Evolutionary conservation across 768 basidiomycete genomes (phyloP), one percentile per base, ranked within the genome.

Genomic region (Macrolepiota fuliginosa): DNA sequence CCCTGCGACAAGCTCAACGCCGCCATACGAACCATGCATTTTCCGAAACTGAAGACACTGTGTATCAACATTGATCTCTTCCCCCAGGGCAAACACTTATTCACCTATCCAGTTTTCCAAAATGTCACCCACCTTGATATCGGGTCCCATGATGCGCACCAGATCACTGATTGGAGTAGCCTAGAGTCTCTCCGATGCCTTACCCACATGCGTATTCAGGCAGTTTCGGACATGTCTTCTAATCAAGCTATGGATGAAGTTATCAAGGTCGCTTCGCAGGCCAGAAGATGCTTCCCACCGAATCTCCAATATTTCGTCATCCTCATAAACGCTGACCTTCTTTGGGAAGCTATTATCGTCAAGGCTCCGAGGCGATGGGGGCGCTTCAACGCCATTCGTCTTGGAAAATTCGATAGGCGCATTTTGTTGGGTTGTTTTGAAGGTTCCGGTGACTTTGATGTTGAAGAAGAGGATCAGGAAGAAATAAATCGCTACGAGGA

Each of bases 121-220:
- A 22, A 59, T 42, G n/a, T 59, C 39, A 59, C 58, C 27, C 50
- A 40, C 24, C 58, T 59, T 37, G 37, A 59, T 36, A 36, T 59
- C 11, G 19, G 17, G 17, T 51, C 50, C 4, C 2, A 40, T 5
- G 37, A 52, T n/a, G 24, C 50, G 9, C 58, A 53, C 5, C 13
- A 45, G 9, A n/a, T 59, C 19, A 24, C 58, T 9, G 32, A 22
- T 3, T 59, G 58, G 58, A 22, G 52, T 6, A 52, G 49, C n/a
- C 50, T 59, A n/a, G n/a, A 32, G 7, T 57, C 56, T 1, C 56
- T 57, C 24, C 27, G 47, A 10, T 47, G 35, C 24, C 45, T 57
- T 12, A 57, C 56, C 11, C 56, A 57, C 12, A 57, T 57, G 45
- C 56, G 46, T 22, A 45, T 57, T 3, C 25, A 57, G 5, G 47